These are phyloP conservation scores for Chamaecrista fasciculata DNA, from an alignment of 306 rosid genomes.

Conservation along the genomic window DNA sequence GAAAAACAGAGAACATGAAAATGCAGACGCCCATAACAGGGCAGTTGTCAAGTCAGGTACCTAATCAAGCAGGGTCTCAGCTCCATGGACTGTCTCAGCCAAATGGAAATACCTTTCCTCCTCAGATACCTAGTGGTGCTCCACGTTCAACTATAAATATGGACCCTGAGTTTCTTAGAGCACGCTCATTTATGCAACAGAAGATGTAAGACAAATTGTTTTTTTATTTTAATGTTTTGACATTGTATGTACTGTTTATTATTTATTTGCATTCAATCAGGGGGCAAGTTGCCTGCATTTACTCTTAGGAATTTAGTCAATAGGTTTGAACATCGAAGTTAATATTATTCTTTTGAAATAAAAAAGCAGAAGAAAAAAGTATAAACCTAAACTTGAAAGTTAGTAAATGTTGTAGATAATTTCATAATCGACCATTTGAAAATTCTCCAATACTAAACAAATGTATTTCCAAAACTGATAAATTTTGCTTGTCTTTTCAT, in stretches of 20 bases:
- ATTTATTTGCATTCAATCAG: conserved; percentile 7
- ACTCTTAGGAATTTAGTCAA: too few species aligned
- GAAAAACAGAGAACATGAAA: conserved; percentile 43
- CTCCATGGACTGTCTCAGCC: conserved; percentile 54
- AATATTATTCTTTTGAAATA: too few species aligned
- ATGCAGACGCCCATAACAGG: conserved; percentile 65
- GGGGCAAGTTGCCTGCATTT: conserved; percentile 6
- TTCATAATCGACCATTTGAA: too few species aligned
- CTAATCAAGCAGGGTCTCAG: conserved; percentile 67
- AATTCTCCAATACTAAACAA: too few species aligned
- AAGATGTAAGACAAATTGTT: conserved; percentile 62
- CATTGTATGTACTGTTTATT: neutral
- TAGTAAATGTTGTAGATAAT: too few species aligned
- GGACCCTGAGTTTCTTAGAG: conserved; percentile 65
- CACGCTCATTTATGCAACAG: conserved; percentile 53
- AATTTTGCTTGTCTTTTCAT: too few species aligned
- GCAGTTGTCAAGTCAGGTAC: conserved; percentile 69
- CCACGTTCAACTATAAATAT: conserved; percentile 38
- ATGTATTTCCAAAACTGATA: too few species aligned
- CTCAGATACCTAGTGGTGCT: conserved; percentile 50
- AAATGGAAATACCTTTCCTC: conserved; percentile 57
- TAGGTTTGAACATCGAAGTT: too few species aligned
- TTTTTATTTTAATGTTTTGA: neutral
- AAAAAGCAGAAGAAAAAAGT: too few species aligned
- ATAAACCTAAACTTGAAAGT: too few species aligned